Percentiles rank a stretch among this genome's conserved stretches.
Conservation (phyloP, 495 filamentous ascomycete species). For the Sporormia fimetaria region DNA sequence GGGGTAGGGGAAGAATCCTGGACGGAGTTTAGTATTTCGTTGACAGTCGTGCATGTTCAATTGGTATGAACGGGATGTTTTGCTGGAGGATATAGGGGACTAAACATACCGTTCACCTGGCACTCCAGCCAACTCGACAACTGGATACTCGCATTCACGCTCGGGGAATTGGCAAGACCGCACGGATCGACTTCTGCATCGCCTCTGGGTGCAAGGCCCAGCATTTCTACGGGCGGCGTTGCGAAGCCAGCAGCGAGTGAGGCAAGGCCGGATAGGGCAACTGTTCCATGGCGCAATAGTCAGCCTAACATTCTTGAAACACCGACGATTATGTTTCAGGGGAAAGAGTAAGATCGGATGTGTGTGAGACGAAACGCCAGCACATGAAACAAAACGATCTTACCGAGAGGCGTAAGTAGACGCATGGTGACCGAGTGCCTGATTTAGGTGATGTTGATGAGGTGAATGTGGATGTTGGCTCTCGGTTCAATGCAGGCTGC, state of each 20-base stretch:
- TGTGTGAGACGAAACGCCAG: no score
- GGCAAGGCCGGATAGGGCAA: not conserved
- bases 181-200: constrained; percentile 3
- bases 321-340: no score
- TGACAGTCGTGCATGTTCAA: not conserved
- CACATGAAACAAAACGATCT: no score
- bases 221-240: not conserved
- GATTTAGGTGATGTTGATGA: no score
- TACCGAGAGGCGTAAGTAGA: no score
- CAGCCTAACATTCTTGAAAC: not conserved
- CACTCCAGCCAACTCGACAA: constrained; percentile 18
- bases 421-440: no score
- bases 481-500: no score
- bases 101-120: constrained; percentile 13
- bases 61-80: not conserved
- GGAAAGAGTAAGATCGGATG: no score
- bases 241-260: not conserved
- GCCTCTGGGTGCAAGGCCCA: not conserved
- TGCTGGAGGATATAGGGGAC: not conserved
- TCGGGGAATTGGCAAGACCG: constrained; percentile 5
- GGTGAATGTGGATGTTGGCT: no score
- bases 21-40: not conserved
- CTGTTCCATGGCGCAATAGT: no score
- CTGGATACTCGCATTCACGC: constrained; percentile 13
- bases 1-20: constrained; percentile 22